Evolutionary conservation across 345 rosid species (phyloP).

Genomic region (Mallotus nudiflorus): DNA sequence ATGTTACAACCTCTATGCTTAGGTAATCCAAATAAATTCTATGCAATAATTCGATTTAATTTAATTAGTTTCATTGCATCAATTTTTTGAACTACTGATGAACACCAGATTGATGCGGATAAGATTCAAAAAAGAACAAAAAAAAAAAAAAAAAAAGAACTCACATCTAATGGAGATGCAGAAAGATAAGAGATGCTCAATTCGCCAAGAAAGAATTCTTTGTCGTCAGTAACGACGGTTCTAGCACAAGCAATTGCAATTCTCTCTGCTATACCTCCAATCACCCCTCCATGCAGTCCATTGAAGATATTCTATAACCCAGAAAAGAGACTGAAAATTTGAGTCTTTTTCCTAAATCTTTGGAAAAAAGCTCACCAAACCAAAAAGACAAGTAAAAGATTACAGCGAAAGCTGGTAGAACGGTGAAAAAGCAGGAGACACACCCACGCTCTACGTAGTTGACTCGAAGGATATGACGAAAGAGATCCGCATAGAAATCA

Average conservation of each 20-base stretch:
- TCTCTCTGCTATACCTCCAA: conserved; percentile 66
- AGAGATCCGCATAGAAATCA: conserved; percentile 51
- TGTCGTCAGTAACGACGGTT: conserved; percentile 54
- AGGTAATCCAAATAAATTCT: neutral
- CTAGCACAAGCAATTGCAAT: conserved; percentile 61
- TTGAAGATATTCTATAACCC: conserved; percentile 43
- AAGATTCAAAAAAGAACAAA: too few relatives aligned
- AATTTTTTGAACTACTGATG: too few relatives aligned
- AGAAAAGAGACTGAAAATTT: too few relatives aligned
- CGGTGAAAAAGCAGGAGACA: conserved; percentile 56
- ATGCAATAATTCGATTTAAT: too few relatives aligned
- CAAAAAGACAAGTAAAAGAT: conserved; percentile 7
- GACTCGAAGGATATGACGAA: conserved; percentile 44
- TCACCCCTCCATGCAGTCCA: conserved; percentile 66
- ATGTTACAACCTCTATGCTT: neutral
- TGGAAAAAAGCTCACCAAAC: too few relatives aligned
- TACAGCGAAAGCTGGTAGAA: conserved; percentile 52
- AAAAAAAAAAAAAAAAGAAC: neutral
- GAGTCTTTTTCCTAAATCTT: too few relatives aligned
- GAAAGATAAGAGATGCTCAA: conserved; percentile 68
- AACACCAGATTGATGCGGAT: too few relatives aligned
- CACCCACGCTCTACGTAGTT: conserved; percentile 50
- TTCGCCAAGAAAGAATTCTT: conserved; percentile 64
- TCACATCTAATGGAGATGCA: conserved; percentile 42
- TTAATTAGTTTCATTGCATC: too few relatives aligned